Evolutionary conservation across 257 asterid genomes (phyloP), one percentile per base, ranked within the genome.

Genomic region (Plantago major): DNA sequence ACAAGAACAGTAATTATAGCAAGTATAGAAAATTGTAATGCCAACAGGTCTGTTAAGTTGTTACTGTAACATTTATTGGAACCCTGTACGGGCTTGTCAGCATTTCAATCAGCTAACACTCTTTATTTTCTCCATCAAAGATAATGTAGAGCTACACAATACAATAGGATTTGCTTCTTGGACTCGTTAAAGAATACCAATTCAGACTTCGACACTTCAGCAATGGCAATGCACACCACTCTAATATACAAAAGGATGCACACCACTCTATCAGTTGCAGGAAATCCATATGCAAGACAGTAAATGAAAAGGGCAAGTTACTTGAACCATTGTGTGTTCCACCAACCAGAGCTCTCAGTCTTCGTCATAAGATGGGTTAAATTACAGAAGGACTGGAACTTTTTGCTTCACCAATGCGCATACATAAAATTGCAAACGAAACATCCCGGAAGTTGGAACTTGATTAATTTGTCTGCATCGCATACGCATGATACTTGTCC

Each of bases 401-500:
- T 59, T 45, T 67, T 46, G 64, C 40, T 38, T 55, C 60, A 46
- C 40, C 40, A 33, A 33, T 5, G 40, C 40, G 37, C 46, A 37
- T 43, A 64, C 59, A 63, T 53, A 55, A 13, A 65, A 28, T 49
- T 54, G 50, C 26, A 22, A 22, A 61, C 63, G 58, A 18, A 48
- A 62, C 62, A 56, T n/a, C 10, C 46, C 52, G 26, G 26, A 22
- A 22, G 26, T 22, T 14, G 45, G 56, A 22, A 38, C 65, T 53
- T 33, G 40, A 7, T 33, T 33, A 33, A 5, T 33, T 77, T 44
- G 73, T 70, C 65, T 80, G 70, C 85, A 79, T 86, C 44, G 95
- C 78, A 66, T 64, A 79, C 42, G 80, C 72, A 54, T 74, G 91
- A 71, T 86, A 86, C 64, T 72, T 83, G 54, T 81, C 90, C 73